Percentiles rank a stretch among this genome's conserved stretches.
phyloP scores from a whole-genome alignment of 169 alveolate species.

The Theileria orientalis region DNA sequence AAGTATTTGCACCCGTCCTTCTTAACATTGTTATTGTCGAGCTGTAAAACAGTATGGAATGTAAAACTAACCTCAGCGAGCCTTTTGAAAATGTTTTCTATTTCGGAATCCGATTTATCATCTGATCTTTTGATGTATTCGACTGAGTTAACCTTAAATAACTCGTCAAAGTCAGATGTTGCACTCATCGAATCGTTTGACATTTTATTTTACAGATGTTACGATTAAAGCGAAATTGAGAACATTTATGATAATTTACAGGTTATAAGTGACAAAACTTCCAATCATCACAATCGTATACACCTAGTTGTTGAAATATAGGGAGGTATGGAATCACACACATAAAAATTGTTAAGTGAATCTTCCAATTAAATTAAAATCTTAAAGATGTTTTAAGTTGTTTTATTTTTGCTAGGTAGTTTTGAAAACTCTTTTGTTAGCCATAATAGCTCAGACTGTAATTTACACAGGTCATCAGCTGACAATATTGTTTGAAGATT shows the following conservation, averaged over 20 bases:
- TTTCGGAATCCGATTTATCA: neutral
- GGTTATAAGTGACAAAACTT: too few species aligned
- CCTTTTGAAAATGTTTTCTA: neutral
- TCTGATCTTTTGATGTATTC: slow-evolving; percentile 25
- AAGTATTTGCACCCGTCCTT: neutral
- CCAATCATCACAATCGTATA: too few species aligned
- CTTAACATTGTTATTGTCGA: neutral
- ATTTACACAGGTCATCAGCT: slow-evolving; percentile 43
- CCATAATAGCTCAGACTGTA: slow-evolving; percentile 48
- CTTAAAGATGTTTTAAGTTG: neutral
- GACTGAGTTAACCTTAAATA: slow-evolving; percentile 34
- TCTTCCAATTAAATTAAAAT: neutral
- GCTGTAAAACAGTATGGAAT: neutral
- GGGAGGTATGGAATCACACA: too few species aligned
- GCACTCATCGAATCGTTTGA: too few species aligned
- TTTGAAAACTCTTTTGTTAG: slow-evolving; percentile 21
- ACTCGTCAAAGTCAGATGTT: neutral
- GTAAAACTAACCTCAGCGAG: slow-evolving; percentile 10
- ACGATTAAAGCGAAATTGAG: too few species aligned
- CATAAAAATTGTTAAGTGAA: too few species aligned
- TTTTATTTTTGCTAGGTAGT: too few species aligned
- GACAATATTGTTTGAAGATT: neutral
- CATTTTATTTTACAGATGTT: too few species aligned
- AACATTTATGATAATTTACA: too few species aligned
- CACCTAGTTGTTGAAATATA: too few species aligned